Percentiles rank a stretch among this genome's conserved stretches.
Conservation (phyloP, 345 rosid genomes). For the Linum usitatissimum region DNA sequence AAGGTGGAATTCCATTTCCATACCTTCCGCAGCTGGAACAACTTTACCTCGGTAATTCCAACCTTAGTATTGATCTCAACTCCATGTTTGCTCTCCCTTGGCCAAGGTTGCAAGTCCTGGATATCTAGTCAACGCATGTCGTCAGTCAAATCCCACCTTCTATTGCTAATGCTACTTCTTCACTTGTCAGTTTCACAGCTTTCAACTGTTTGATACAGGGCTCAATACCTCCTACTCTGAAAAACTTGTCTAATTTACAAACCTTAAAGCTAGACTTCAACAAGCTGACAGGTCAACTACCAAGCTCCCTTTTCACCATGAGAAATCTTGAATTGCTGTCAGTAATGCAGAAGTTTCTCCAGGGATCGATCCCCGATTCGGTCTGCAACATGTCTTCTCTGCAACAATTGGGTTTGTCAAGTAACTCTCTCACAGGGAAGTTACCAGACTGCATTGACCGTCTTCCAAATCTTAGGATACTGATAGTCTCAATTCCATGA, state of each 20-base stretch:
- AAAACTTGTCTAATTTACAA: conserved; percentile 10
- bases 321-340: conserved; percentile 10
- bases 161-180: conserved; percentile 13
- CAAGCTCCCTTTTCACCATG: conserved; percentile 14
- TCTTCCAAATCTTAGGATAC: conserved; percentile 6
- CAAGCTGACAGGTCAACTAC: conserved; percentile 5
- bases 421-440: conserved; percentile 10
- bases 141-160: conserved; percentile 16
- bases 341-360: conserved; percentile 8
- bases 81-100: conserved; percentile 17
- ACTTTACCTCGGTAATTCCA: conserved; percentile 5
- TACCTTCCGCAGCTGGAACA: conserved; percentile 13
- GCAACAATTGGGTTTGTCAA: neutral
- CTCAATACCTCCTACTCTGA: conserved; percentile 12
- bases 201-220: conserved; percentile 14
- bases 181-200: conserved; percentile 7
- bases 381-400: conserved; percentile 11
- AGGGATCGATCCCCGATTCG: conserved; percentile 14
- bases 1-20: conserved; percentile 14
- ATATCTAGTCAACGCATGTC: conserved; percentile 10
- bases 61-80: conserved; percentile 7
- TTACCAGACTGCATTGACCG: conserved; percentile 15
- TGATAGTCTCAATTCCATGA: neutral
- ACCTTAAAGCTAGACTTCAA: neutral
- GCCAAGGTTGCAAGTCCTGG: conserved; percentile 10